These are phyloP conservation scores for Aspergillus unguis DNA, from an alignment of 2,329 filamentous ascomycete genomes.

Conservation along the genomic window DNA sequence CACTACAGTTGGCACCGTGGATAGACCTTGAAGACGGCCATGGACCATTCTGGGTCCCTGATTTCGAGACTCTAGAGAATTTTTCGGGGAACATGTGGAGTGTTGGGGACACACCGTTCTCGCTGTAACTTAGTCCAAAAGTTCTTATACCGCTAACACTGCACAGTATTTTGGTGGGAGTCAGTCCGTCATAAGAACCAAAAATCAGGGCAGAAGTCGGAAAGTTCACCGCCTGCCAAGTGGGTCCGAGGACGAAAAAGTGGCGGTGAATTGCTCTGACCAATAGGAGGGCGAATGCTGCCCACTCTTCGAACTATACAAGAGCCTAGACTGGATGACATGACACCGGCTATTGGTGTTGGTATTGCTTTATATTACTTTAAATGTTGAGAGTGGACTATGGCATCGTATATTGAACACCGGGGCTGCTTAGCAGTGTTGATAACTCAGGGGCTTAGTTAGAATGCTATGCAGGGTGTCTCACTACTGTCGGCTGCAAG, in stretches of 20 bases:
- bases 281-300: background rate
- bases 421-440: no score
- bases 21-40: constrained; percentile 36
- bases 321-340: background rate
- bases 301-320: background rate
- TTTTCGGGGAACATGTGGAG: constrained; percentile 31
- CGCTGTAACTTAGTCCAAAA: constrained; percentile 17
- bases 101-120: constrained; percentile 27
- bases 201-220: background rate
- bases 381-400: background rate
- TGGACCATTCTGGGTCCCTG: constrained; percentile 38
- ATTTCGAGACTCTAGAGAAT: constrained; percentile 37
- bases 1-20: constrained; percentile 39
- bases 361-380: background rate
- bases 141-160: no score
- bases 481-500: background rate
- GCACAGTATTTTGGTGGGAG: background rate
- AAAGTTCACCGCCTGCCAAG: background rate
- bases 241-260: background rate
- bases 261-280: background rate
- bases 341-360: background rate
- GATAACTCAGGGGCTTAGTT: no score
- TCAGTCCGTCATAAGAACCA: background rate
- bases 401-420: background rate
- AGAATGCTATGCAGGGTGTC: no score